phyloP scores from a whole-genome alignment of 2,329 filamentous ascomycete genomes.

The Xylariaceae sp. region DNA sequence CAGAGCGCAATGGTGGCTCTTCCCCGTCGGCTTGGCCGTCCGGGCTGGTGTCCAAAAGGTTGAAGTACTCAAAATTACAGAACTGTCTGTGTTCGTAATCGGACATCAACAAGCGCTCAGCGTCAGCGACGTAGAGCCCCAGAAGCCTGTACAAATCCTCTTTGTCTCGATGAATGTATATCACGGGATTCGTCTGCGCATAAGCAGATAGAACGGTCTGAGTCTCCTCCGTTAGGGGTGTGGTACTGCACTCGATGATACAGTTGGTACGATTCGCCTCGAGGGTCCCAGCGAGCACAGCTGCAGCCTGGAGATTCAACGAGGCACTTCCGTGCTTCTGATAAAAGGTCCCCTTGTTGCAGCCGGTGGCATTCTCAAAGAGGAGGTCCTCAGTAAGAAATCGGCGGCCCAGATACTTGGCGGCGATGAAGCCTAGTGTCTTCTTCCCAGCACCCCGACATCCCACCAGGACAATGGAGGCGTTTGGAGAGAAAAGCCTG shows the following conservation, averaged over 20 bases:
- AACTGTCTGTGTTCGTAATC: conserved; percentile 54
- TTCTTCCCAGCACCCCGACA: conserved; percentile 67
- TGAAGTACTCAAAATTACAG: conserved; percentile 68
- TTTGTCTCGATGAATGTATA: conserved; percentile 63
- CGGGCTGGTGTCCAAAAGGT: conserved; percentile 48
- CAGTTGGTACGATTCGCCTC: conserved; percentile 52
- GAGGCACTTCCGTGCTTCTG: conserved; percentile 54
- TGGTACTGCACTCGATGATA: conserved; percentile 64
- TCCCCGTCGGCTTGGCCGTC: conserved; percentile 28
- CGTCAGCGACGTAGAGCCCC: conserved; percentile 40
- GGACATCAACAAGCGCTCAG: conserved; percentile 51
- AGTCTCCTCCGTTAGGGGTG: conserved; percentile 55
- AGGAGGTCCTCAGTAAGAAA: conserved; percentile 63
- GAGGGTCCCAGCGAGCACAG: conserved; percentile 57
- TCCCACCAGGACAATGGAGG: conserved; percentile 65
- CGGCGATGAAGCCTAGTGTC: conserved; percentile 66
- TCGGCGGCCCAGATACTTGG: conserved; percentile 59
- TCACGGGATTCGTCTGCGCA: conserved; percentile 59
- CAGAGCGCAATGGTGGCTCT: conserved; percentile 34
- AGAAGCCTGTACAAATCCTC: conserved; percentile 56
- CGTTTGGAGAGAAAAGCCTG: conserved; percentile 49
- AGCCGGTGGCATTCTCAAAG: conserved; percentile 60
- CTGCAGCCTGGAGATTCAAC: conserved; percentile 56
- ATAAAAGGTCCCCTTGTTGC: conserved; percentile 54
- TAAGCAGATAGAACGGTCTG: conserved; percentile 54